Conservation (phyloP, 2,329 filamentous ascomycete genomes). For the Colletotrichum theobromicola region DNA sequence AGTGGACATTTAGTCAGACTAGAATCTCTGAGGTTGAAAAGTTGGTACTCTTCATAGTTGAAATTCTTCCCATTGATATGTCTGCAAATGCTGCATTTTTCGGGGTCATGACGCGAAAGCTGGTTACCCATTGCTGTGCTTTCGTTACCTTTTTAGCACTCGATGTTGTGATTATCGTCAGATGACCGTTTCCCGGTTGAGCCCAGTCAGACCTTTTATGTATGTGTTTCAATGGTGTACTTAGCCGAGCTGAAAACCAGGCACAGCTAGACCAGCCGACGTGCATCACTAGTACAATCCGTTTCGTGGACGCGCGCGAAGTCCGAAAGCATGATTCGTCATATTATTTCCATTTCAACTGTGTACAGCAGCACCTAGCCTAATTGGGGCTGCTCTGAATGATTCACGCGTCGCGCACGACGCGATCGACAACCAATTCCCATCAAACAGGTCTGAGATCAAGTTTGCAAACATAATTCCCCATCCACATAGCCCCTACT, state of each 20-base stretch:
- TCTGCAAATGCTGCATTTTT: not conserved
- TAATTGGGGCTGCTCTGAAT: not conserved
- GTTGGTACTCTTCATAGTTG: not conserved
- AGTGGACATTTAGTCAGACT: not conserved
- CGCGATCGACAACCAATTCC: not conserved
- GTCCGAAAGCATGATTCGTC: not conserved
- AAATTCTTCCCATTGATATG: not conserved
- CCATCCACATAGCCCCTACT: not conserved
- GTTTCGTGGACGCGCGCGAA: not conserved
- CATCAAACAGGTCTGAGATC: not conserved
- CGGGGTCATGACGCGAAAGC: not conserved
- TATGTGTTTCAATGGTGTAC: not conserved
- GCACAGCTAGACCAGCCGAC: not conserved
- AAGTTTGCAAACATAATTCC: not conserved
- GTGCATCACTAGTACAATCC: not conserved
- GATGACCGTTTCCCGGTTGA: not conserved
- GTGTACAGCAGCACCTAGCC: too few relatives aligned
- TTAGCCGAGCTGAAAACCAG: not conserved
- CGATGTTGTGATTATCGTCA: not conserved
- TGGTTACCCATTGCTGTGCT: not conserved
- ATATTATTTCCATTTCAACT: not conserved
- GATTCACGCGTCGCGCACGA: not conserved
- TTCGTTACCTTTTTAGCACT: not conserved
- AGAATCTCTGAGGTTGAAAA: not conserved
- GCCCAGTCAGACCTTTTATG: not conserved